Base-by-base conservation (phyloP, 2,329 filamentous ascomycete genomes). In the Leptodontidium sp. region DNA sequence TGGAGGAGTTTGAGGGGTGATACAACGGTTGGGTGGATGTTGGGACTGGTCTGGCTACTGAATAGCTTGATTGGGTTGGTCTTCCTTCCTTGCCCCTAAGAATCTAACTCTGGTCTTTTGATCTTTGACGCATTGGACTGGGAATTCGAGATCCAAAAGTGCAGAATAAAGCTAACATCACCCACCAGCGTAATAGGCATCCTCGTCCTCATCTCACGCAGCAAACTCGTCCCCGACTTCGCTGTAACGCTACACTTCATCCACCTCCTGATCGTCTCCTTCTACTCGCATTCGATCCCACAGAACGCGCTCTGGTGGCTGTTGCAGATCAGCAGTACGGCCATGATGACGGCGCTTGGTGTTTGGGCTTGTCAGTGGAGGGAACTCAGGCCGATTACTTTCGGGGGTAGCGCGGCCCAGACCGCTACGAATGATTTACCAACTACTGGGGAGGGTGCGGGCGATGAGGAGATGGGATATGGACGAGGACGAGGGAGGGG, bases 211-310 rank as follows among this genome's bases (percentile, higher is more conserved):
- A 89, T 99, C 74, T 90, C 91, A 24, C 93, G 96, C 71, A 96
- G 92, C 59, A 98, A 98, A 80, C 91, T 98, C 70, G 92, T 98
- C 62, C 93, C 93, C 74, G 96, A 99, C 81, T 99, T 98, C 79
- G 93, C 93, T 40, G 84, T 98, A 29, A 97, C 95, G 2, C 87
- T 98, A 21, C 93, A 97, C 82, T 87, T 92, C 79, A 83, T 97
- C 52, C 93, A 97, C 79, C 87, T 97, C 64, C 72, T 96, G 75
- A 80, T 93, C 75, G 92, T 93, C 35, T 90, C 90, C 24, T 79
- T 97, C 43, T 97, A 97, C 81, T 91, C 92, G 2, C 89, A 89
- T 76, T 86, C 88, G 11, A 78, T 98, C 35, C 96, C 96, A 1
- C 85, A 86, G 11, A 90, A 95, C 79, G 82, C 89, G 72, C 91